Evolutionary conservation across 2,329 filamentous ascomycete genomes (phyloP).

Genomic region (Aspergillus phoenicis): DNA sequence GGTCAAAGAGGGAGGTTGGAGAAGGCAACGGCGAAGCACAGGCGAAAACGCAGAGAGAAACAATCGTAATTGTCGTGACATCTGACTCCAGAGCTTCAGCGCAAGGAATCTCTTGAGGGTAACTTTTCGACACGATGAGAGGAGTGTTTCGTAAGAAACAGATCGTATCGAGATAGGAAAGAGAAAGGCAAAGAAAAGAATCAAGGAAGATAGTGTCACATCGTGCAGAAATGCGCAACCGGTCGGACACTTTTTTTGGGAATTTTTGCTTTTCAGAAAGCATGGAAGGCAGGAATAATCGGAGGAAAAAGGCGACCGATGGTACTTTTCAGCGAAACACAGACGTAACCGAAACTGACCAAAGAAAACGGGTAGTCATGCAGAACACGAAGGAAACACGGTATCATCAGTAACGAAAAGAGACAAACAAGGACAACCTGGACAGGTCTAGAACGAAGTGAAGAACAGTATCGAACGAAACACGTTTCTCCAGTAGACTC

Average conservation of each 20-base stretch:
- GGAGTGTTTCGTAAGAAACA: slow-evolving; percentile 15
- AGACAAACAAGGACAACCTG: slow-evolving; percentile 29
- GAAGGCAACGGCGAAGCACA: slow-evolving; percentile 26
- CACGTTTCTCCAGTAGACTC: neutral
- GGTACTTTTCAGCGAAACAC: slow-evolving; percentile 35
- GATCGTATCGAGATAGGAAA: slow-evolving; percentile 21
- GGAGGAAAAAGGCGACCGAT: slow-evolving; percentile 32
- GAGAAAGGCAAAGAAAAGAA: slow-evolving; percentile 8
- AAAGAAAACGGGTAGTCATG: slow-evolving; percentile 32
- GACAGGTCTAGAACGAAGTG: slow-evolving; percentile 22
- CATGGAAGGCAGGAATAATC: slow-evolving; percentile 12
- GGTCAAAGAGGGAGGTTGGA: slow-evolving; percentile 32
- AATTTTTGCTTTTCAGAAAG: slow-evolving; percentile 30
- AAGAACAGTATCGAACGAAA: slow-evolving; percentile 20
- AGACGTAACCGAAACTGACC: slow-evolving; percentile 38
- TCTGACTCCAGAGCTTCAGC: slow-evolving; percentile 24
- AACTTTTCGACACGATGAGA: slow-evolving; percentile 22
- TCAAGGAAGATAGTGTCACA: slow-evolving; percentile 17
- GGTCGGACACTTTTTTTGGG: slow-evolving; percentile 33
- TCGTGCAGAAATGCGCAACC: slow-evolving; percentile 25
- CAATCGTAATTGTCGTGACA: slow-evolving; percentile 44
- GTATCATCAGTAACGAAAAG: slow-evolving; percentile 34
- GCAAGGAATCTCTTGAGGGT: slow-evolving; percentile 20
- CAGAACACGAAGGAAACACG: slow-evolving; percentile 29
- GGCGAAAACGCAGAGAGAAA: slow-evolving; percentile 34